A percentile compares a stretch with the other conserved stretches of the same genome.
Conservation (phyloP, 306 rosid genomes). For the Luffa acutangula region DNA sequence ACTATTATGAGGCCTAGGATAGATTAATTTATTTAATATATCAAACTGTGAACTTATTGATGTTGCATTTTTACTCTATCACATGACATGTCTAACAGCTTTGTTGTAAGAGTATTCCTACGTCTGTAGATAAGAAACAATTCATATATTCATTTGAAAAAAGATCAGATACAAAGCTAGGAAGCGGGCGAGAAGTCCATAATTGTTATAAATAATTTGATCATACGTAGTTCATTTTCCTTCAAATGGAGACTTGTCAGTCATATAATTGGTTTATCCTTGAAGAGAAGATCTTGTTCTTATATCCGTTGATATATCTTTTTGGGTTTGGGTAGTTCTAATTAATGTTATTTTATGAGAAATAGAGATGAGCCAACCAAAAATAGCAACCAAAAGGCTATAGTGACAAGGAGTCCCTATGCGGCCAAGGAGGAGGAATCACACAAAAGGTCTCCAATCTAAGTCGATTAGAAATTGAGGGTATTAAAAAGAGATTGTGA, state of each 20-base stretch:
- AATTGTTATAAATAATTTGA: background rate
- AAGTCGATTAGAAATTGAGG: background rate
- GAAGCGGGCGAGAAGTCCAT: background rate
- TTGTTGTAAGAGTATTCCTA: background rate
- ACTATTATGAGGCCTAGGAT: background rate
- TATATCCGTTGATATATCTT: background rate
- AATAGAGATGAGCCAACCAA: background rate
- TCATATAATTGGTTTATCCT: background rate
- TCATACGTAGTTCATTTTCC: background rate
- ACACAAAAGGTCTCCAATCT: background rate
- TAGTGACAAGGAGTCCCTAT: background rate
- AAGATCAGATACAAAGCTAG: background rate
- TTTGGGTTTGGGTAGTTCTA: background rate
- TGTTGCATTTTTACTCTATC: background rate
- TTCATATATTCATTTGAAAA: background rate
- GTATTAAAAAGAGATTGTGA: background rate
- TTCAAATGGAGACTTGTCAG: background rate
- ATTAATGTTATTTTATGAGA: background rate
- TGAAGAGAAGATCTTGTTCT: background rate
- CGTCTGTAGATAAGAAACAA: background rate
- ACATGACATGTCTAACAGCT: background rate
- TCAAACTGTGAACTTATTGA: background rate
- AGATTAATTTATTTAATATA: background rate
- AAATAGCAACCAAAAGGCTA: background rate
- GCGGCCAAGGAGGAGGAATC: background rate